Percentiles rank a stretch among this genome's conserved stretches.
phyloP scores from a whole-genome alignment of 768 basidiomycete genomes.

The Asterophora parasitica region DNA sequence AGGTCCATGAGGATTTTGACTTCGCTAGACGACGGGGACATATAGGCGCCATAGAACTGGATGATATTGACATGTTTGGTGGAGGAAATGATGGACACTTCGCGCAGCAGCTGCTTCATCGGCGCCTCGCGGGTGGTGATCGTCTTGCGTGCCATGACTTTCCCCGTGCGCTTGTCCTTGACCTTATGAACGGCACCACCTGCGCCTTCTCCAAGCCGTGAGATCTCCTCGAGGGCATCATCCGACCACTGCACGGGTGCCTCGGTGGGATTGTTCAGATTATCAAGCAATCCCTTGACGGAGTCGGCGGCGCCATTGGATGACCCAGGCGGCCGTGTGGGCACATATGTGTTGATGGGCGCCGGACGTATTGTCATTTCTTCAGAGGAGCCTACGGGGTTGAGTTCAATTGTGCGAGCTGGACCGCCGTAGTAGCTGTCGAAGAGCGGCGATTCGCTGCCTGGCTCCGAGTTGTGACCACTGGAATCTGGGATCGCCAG shows the following conservation, averaged over 20 bases:
- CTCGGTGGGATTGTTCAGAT: constrained; percentile 32
- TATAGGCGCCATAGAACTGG: constrained; percentile 88
- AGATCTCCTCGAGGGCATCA: constrained; percentile 67
- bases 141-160: constrained; percentile 91
- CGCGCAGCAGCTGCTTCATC: constrained; percentile 86
- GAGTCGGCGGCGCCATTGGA: constrained; percentile 30
- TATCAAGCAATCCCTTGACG: constrained; percentile 34
- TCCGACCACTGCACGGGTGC: constrained; percentile 53
- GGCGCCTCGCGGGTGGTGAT: constrained; percentile 90
- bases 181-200: constrained; percentile 97
- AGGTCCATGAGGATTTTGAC: constrained; percentile 95
- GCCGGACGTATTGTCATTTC: constrained; percentile 41
- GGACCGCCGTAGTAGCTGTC: constrained; percentile 43
- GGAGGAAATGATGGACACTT: constrained; percentile 84
- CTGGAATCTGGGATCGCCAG: constrained; percentile 25
- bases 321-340: constrained; percentile 24
- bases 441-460: constrained; percentile 26
- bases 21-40: constrained; percentile 82
- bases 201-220: constrained; percentile 88
- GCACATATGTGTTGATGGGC: constrained; percentile 22
- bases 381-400: constrained; percentile 26
- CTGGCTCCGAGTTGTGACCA: constrained; percentile 17
- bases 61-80: constrained; percentile 87
- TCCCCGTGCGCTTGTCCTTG: constrained; percentile 70
- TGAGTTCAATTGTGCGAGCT: constrained; percentile 17